Base-by-base conservation (phyloP, 371 early-diverging fungal species). In the Mucor plumbeus region DNA sequence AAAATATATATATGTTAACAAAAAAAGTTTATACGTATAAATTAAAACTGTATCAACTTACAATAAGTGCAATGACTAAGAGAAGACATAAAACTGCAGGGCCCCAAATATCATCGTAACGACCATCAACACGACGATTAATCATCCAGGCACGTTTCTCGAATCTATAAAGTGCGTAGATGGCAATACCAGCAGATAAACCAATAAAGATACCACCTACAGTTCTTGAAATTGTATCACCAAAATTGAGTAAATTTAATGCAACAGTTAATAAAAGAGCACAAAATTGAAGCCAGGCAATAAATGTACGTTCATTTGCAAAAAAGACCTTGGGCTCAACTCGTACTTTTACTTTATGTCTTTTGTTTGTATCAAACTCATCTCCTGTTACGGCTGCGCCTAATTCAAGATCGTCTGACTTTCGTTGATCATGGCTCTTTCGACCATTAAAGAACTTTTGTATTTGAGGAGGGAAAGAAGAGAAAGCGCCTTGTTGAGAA, bases 311-410 rank as follows among this genome's bases (percentile, higher is more conserved):
- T 81, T 99, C 99, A 77, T 99, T 99, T 47, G 99, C 99, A 87
- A 99, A 99, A 81, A 94, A 99, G 19, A 97, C 97, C 81, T 99
- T 99, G 57, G 99, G 99, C 68, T 99, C 99, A 0, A 99, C 92
- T 33, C 97, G 88, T 36, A 95, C 94, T 11, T 74, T 74, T 50
- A 69, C 64, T 41, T 69, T 75, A 19, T 43, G 19, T 17, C 44
- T 43, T 56, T 17, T 63, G 43, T 19, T 43, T 38, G 41, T 35
- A 21, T 63, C 69, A 1, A 68, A 35, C 17, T 91, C 79, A 3
- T 39, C 48, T 17, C 50, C 56, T 36, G 61, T 33, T n/a, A 57
- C 61, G 40, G 60, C 15, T 39, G 50, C 55, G n/a, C 70, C 70
- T 39, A 63, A 11, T 33, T 69, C 69, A 2, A 69, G 50, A 75